Evolutionary conservation across 176 grass and related monocot species (phyloP).

Genomic region (Bromus sterilis): DNA sequence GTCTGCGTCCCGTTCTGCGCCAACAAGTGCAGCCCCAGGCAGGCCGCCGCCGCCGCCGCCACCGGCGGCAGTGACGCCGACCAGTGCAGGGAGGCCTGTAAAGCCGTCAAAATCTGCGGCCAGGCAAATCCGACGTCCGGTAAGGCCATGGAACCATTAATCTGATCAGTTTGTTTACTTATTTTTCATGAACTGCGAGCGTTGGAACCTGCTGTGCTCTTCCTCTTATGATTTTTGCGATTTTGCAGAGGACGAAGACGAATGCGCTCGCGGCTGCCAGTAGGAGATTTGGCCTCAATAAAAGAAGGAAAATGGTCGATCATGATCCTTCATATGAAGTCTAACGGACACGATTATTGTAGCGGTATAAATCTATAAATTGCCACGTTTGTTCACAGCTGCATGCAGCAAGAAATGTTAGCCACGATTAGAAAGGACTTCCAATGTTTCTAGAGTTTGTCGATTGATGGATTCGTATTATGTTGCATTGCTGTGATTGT

Average conservation of each 20-base stretch:
- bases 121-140: not conserved
- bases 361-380: not conserved
- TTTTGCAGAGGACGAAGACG: not conserved
- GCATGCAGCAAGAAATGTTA: not conserved
- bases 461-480: not conserved
- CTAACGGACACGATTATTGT: not conserved
- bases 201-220: not conserved
- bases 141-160: not conserved
- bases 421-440: not conserved
- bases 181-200: not conserved
- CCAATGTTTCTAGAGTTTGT: not conserved
- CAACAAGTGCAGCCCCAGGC: not conserved
- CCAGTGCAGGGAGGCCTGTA: not conserved
- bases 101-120: not conserved
- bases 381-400: not conserved
- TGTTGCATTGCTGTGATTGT: not conserved
- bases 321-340: not conserved
- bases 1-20: not conserved
- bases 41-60: not conserved
- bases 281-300: not conserved
- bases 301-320: not conserved
- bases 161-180: not conserved
- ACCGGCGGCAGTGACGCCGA: not conserved
- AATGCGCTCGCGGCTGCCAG: not conserved
- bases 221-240: not conserved